Percentiles rank a stretch among this genome's conserved stretches.
Conservation (phyloP, 1,139 yeast genomes). For the Yamadazyma sp. region DNA sequence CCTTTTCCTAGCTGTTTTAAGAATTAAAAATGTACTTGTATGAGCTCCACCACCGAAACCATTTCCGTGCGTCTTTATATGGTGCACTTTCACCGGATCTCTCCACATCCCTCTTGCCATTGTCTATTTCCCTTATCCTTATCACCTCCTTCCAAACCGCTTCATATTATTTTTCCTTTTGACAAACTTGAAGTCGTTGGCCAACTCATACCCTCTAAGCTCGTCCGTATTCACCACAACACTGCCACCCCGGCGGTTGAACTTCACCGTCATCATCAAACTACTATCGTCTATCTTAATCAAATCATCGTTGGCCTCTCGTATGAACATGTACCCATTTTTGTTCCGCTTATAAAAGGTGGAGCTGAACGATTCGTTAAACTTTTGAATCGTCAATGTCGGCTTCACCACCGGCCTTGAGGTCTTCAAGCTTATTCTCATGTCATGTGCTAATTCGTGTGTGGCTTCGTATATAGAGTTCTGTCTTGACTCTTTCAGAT, state of each 20-base stretch:
- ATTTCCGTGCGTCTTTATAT: too few species aligned
- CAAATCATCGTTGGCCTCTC: constrained; percentile 27
- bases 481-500: neutral
- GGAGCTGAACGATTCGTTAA: constrained; percentile 20
- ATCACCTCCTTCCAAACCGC: constrained; percentile 4
- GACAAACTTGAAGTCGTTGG: constrained; percentile 17
- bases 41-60: too few species aligned
- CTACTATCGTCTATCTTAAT: constrained; percentile 16
- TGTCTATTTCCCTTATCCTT: neutral
- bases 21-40: too few species aligned
- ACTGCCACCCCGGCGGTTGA: constrained; percentile 7
- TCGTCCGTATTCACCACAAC: constrained; percentile 12
- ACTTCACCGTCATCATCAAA: constrained; percentile 7
- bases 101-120: too few species aligned
- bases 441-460: constrained; percentile 3
- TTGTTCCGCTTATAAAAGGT: constrained; percentile 37
- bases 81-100: too few species aligned
- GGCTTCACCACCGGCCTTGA: constrained; percentile 8
- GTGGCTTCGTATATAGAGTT: constrained; percentile 1
- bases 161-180: constrained; percentile 10
- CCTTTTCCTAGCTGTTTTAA: too few species aligned
- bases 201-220: constrained; percentile 12
- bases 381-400: constrained; percentile 14
- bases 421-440: constrained; percentile 3
- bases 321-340: constrained; percentile 40